Percentiles rank a stretch among this genome's conserved stretches.
These are phyloP conservation scores for Panaeolus cyanescens DNA, from an alignment of 768 basidiomycete species.

Conservation along the genomic window DNA sequence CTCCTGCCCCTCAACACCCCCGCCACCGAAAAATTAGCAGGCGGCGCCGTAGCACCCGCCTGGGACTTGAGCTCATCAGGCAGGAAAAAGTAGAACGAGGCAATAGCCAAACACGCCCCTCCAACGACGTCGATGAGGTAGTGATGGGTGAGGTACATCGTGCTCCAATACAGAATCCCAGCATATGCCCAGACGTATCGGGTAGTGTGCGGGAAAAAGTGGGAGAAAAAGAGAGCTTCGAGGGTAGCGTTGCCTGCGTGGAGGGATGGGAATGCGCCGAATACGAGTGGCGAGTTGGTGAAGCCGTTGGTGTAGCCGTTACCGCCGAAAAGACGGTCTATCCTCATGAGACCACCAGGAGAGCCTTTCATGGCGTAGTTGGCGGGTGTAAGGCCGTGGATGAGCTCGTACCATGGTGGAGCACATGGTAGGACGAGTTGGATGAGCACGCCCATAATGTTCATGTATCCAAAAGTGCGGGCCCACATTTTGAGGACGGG, in stretches of 20 bases:
- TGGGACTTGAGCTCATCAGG: slow-evolving; percentile 72
- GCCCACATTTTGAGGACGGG: slow-evolving; percentile 84
- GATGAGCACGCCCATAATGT: slow-evolving; percentile 81
- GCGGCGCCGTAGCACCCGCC: slow-evolving; percentile 48
- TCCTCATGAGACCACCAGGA: slow-evolving; percentile 89
- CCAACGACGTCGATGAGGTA: slow-evolving; percentile 98
- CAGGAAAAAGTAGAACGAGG: slow-evolving; percentile 86
- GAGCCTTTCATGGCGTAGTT: slow-evolving; percentile 92
- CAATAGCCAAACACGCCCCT: slow-evolving; percentile 87
- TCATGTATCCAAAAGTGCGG: slow-evolving; percentile 90
- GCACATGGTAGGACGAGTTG: slow-evolving; percentile 92
- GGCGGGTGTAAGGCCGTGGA: slow-evolving; percentile 94
- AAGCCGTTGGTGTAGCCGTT: slow-evolving; percentile 80
- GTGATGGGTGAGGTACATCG: slow-evolving; percentile 98
- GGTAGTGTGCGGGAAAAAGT: slow-evolving; percentile 85
- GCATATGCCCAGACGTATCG: slow-evolving; percentile 82
- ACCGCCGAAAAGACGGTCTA: slow-evolving; percentile 83
- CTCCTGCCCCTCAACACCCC: slow-evolving; percentile 32
- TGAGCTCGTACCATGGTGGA: slow-evolving; percentile 97
- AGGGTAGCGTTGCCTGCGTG: slow-evolving; percentile 91
- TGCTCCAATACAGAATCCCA: slow-evolving; percentile 91
- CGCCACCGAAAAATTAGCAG: slow-evolving; percentile 36
- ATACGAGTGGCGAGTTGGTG: slow-evolving; percentile 87
- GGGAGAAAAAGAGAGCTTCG: slow-evolving; percentile 89
- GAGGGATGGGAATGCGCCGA: slow-evolving; percentile 95